Percentiles rank a stretch among this genome's conserved stretches.
Evolutionary conservation across 2,329 filamentous ascomycete genomes (phyloP).

Genomic region (Cyclaneusma minus): DNA sequence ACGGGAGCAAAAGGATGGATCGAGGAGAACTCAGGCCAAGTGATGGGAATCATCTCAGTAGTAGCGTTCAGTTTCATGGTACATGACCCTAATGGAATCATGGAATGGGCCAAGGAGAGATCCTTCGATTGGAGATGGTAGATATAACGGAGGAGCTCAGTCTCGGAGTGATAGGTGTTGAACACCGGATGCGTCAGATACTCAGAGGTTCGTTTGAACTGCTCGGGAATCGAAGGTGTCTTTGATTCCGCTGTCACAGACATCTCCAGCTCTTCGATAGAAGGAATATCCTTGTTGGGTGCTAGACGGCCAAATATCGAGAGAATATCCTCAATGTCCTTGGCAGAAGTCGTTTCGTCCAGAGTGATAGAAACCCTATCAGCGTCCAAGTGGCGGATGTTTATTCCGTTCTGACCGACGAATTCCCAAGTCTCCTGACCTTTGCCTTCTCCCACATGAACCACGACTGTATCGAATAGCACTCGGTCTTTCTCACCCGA

Average conservation of each 20-base stretch:
- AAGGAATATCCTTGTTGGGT: constrained; percentile 6
- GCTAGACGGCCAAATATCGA: constrained; percentile 31
- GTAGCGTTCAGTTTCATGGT: constrained; percentile 98
- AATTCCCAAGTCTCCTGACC: constrained; percentile 34
- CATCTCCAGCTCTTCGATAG: constrained; percentile 26
- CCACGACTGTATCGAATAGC: constrained; percentile 68
- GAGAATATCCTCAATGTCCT: constrained; percentile 40
- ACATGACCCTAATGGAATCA: constrained; percentile 94
- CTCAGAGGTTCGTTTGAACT: constrained; percentile 52
- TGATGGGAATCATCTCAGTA: constrained; percentile 80
- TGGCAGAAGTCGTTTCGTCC: constrained; percentile 53
- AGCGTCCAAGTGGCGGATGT: constrained; percentile 45
- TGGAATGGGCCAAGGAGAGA: constrained; percentile 83
- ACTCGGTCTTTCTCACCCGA: constrained; percentile 38
- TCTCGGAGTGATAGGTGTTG: constrained; percentile 90
- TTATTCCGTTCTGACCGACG: constrained; percentile 35
- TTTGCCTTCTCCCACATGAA: constrained; percentile 37
- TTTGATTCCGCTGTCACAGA: constrained; percentile 22
- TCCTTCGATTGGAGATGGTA: constrained; percentile 89
- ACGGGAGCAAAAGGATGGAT: constrained; percentile 68
- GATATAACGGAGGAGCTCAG: constrained; percentile 86
- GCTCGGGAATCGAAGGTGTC: constrained; percentile 33
- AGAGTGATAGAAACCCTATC: constrained; percentile 57
- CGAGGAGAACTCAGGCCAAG: constrained; percentile 58
- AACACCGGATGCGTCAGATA: constrained; percentile 87